Conservation (phyloP, 148 eudicot species). For the Polygonum aviculare region DNA sequence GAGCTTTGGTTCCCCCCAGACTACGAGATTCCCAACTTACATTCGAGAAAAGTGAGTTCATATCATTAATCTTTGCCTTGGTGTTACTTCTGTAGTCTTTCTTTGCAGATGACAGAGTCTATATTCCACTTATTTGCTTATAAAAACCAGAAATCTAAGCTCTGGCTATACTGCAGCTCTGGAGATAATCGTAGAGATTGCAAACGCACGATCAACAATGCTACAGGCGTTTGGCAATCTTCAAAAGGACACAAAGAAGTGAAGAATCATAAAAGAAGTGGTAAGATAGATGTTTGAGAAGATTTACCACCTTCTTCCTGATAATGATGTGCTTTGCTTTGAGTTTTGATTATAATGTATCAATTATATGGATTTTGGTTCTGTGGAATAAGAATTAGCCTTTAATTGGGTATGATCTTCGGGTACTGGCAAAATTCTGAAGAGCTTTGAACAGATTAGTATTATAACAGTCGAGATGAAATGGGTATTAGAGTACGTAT, state of each 20-base stretch:
- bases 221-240: conserved; percentile 43
- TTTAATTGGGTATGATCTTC: too few species aligned
- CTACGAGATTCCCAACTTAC: conserved; percentile 73
- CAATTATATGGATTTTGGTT: background rate
- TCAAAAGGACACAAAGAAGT: conserved; percentile 17
- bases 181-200: conserved; percentile 63
- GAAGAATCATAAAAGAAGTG: background rate
- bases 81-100: background rate
- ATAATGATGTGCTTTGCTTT: background rate
- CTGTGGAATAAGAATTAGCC: background rate
- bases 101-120: background rate
- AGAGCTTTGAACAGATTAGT: too few species aligned
- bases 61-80: background rate
- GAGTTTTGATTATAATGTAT: background rate
- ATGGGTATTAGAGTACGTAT: too few species aligned
- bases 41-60: conserved; percentile 68
- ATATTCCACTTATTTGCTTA: background rate
- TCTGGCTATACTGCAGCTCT: conserved; percentile 44
- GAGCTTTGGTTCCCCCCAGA: conserved; percentile 78
- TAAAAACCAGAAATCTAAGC: background rate
- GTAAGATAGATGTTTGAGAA: background rate
- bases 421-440: too few species aligned
- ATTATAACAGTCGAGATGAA: too few species aligned
- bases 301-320: background rate
- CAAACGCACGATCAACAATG: conserved; percentile 67